Evolutionary conservation across 2,329 filamentous ascomycete genomes (phyloP), one percentile per base, ranked within the genome.

Genomic region (Leptographium wingfieldii): DNA sequence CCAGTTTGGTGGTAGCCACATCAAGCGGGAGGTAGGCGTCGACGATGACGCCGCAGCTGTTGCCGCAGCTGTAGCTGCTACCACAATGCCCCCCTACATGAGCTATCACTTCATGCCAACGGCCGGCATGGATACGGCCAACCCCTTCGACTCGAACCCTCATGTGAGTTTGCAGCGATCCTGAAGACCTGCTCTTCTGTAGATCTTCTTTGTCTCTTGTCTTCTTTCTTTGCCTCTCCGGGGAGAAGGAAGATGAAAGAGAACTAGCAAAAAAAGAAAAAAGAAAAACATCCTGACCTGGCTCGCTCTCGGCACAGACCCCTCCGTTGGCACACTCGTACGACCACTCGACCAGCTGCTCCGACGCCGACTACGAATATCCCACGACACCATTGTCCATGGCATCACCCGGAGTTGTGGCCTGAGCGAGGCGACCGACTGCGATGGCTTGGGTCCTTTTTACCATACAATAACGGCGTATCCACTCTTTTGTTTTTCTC

Each of bases 241-340:
- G 22, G 22, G 43, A 60, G 56, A 60, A 58, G 22, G 46, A n/a
- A 19, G 12, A 10, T 6, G 12, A 10, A 38, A 3, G 38, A 40
- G 14, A 40, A 9, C 3, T 16, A 14, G 38, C 38, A 40, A 14
- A 40, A 40, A 14, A 49, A 49, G 22, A 53, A 53, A 27, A 31
- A 27, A 48, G 46, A 59, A 56, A 59, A 69, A 71, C 71, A 73
- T 76, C 79, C 62, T 65, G 62, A 62, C 63, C 51, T 80, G 77
- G 25, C 53, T 80, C 46, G 38, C 49, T 71, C 49, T 71, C 70
- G 73, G 6, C 67, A 67, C 75, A 91, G 87, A 90, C 87, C 72
- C 87, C 87, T 74, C 85, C 87, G 69, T 81, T 90, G 67, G 87
- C 85, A 68, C 85, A 87, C 70, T 86, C 84, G 33, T 88, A 84